These are phyloP conservation scores for Xenosphaeropsis pyriputrescens DNA, from an alignment of 2,329 filamentous ascomycete genomes.

Conservation along the genomic window DNA sequence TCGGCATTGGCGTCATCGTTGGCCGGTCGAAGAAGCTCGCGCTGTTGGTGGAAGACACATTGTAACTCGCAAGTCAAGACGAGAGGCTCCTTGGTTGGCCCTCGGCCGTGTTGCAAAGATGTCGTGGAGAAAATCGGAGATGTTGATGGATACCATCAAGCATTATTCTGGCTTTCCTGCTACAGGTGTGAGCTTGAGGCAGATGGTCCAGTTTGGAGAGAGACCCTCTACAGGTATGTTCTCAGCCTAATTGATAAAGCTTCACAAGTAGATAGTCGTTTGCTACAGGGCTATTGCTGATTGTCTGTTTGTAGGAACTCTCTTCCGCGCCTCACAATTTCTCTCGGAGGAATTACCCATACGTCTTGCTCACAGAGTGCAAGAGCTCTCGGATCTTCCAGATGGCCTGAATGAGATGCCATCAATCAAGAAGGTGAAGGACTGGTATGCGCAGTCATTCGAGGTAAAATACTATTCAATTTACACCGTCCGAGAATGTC, in stretches of 20 bases:
- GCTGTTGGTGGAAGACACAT: conserved; percentile 1
- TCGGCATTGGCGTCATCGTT: conserved; percentile 4
- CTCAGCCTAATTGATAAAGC: background rate
- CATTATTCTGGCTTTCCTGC: conserved; percentile 96
- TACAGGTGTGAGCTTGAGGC: conserved; percentile 86
- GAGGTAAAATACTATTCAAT: conserved; percentile 48
- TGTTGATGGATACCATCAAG: conserved; percentile 91
- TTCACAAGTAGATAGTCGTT: conserved; percentile 1
- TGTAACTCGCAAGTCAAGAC: conserved; percentile 7
- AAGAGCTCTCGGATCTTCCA: conserved; percentile 81
- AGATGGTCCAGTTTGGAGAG: conserved; percentile 99
- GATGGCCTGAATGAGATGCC: conserved; percentile 98
- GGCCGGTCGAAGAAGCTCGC: conserved; percentile 5
- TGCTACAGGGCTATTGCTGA: background rate
- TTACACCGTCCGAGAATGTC: conserved; percentile 1
- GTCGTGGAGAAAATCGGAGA: conserved; percentile 86
- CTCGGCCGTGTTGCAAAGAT: conserved; percentile 33
- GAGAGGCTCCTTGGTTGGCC: conserved; percentile 14
- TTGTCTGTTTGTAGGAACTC: conserved; percentile 48
- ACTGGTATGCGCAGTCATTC: conserved; percentile 99
- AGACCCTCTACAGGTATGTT: conserved; percentile 71
- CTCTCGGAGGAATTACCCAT: conserved; percentile 97
- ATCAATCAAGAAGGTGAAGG: conserved; percentile 84
- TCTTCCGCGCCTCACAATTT: conserved; percentile 96
- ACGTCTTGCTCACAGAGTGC: conserved; percentile 86